Base-by-base conservation (phyloP, 257 asterid genomes). In the Solanum rostratum region DNA sequence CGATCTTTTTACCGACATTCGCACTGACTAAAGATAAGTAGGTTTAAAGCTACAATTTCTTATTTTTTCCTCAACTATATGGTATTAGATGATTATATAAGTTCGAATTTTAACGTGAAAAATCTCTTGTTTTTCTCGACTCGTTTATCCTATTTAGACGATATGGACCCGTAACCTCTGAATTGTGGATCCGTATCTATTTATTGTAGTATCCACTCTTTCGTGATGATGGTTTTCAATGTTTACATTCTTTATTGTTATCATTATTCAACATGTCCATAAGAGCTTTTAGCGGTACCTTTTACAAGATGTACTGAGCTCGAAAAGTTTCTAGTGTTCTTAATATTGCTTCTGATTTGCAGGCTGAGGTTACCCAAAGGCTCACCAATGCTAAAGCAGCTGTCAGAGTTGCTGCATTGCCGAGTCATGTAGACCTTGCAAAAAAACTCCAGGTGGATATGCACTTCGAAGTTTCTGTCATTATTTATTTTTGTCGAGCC, bases 291-390 rank as follows among this genome's bases (percentile, higher is more conserved):
- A 57, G 39, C 8, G 4, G 39, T 82, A 41, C 3, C 63, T 39
- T n/a, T 81, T 73, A 81, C 30, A 81, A 37, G 18, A 81, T 37
- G 24, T 33, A n/a, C 50, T 66, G 50, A 46, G 45, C 20, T 49
- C 29, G 1, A 37, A 29, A 30, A 29, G n/a, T 66, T 83, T 53
- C 15, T 49, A 24, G 22, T 65, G n/a, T 29, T 65, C 33, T 11
- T 46, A 24, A 46, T 7, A 22, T 49, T 65, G 39, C 83, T 62
- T 70, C 70, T 10, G 45, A 63, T 74, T 76, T 83, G 85, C 91
- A 95, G 98, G 97, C 98, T 59, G 97, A 91, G 90, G 95, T 89
- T 65, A 95, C 97, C 73, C 98, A 95, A 57, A 90, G 97, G 87
- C 91, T 92, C 69, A 89, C 90, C 91, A 91, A 91, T 86, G 43